phyloP scores from a whole-genome alignment of 164 flowering plant species.

The Amborella trichopoda region DNA sequence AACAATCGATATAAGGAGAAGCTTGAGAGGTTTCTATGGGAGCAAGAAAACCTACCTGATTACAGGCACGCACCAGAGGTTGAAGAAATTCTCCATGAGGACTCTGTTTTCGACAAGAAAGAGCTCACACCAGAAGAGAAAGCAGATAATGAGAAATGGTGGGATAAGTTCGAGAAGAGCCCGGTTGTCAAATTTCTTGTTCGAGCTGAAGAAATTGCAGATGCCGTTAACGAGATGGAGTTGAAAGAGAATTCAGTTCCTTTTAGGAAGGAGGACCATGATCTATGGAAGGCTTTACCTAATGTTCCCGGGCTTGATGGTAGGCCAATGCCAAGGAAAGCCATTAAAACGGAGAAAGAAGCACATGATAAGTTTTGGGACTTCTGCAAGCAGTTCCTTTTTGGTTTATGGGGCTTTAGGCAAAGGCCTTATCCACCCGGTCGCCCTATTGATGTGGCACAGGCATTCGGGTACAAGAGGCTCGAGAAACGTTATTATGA shows the following conservation, averaged over 20 bases:
- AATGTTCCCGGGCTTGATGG: conserved; percentile 76
- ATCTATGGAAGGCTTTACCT: conserved; percentile 62
- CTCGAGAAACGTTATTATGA: conserved; percentile 89
- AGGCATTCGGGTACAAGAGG: conserved; percentile 80
- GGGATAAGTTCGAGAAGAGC: conserved; percentile 36
- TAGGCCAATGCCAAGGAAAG: conserved; percentile 89
- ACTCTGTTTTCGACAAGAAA: conserved; percentile 40
- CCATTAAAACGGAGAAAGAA: conserved; percentile 41
- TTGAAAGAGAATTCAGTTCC: conserved; percentile 42
- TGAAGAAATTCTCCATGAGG: conserved; percentile 46
- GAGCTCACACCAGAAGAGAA: conserved; percentile 56
- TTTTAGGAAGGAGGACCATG: conserved; percentile 42
- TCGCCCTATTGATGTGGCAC: conserved; percentile 77
- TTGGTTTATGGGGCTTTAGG: conserved; percentile 86
- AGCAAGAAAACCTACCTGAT: conserved; percentile 57
- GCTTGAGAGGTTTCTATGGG: conserved; percentile 71
- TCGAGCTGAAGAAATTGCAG: conserved; percentile 43
- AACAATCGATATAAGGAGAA: conserved; percentile 23
- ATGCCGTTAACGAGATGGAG: conserved; percentile 45
- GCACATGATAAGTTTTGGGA: conserved; percentile 89
- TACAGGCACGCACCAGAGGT: conserved; percentile 72
- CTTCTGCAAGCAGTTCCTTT: conserved; percentile 70
- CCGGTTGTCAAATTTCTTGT: conserved; percentile 47
- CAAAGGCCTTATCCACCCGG: conserved; percentile 88
- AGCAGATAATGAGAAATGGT: conserved; percentile 44